phyloP scores from a whole-genome alignment of 2,329 filamentous ascomycete genomes.

The Xylaria polymorpha region DNA sequence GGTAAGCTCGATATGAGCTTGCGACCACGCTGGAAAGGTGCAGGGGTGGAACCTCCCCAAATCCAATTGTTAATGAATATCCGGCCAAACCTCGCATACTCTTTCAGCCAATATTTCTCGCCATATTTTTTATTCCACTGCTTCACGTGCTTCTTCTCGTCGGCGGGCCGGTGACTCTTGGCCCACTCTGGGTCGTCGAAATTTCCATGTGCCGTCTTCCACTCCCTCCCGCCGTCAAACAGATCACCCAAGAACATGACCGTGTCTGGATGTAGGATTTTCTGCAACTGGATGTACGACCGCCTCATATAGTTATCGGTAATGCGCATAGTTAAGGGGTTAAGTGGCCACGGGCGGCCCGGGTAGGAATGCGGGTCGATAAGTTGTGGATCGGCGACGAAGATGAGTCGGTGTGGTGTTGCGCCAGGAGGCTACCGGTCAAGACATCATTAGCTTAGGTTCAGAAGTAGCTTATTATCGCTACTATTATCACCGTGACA shows the following conservation, averaged over 20 bases:
- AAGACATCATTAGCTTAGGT: constrained; percentile 22
- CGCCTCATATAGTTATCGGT: constrained; percentile 92
- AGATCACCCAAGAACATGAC: constrained; percentile 93
- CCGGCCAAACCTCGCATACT: constrained; percentile 86
- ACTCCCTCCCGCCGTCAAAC: constrained; percentile 95
- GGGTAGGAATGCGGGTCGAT: constrained; percentile 97
- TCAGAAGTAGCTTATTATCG: not conserved
- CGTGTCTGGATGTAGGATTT: constrained; percentile 82
- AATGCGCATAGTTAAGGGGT: constrained; percentile 65
- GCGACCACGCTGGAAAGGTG: constrained; percentile 72
- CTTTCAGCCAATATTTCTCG: constrained; percentile 84
- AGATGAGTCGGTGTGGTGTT: constrained; percentile 82
- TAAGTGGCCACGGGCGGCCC: constrained; percentile 73
- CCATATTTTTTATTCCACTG: constrained; percentile 80
- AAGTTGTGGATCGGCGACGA: constrained; percentile 91
- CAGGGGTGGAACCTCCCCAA: constrained; percentile 64
- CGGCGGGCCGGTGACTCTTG: constrained; percentile 60
- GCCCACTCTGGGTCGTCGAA: constrained; percentile 71
- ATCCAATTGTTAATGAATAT: constrained; percentile 83
- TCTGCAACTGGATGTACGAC: constrained; percentile 82
- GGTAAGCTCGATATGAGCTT: constrained; percentile 88
- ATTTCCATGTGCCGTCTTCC: constrained; percentile 76
- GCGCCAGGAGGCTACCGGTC: constrained; percentile 75
- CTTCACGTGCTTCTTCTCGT: constrained; percentile 68
- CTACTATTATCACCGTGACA: constrained; percentile 6